phyloP scores from a whole-genome alignment of 208 protist genomes.

The Leishmania braziliensis region DNA sequence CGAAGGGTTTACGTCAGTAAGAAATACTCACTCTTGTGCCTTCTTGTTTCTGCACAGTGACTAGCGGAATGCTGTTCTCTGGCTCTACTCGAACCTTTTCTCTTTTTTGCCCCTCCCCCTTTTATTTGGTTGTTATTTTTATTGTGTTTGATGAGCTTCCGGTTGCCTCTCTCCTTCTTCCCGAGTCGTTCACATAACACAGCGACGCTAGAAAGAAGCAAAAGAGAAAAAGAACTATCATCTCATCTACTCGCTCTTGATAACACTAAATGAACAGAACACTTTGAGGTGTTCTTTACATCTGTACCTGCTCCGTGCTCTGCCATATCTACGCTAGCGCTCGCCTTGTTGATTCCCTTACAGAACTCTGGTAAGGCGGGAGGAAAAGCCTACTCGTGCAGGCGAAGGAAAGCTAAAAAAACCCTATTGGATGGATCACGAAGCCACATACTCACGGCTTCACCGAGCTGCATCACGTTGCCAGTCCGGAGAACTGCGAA shows the following conservation, averaged over 20 bases:
- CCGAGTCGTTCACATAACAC: not conserved
- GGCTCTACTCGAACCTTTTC: slow-evolving; percentile 2
- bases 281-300: slow-evolving; percentile 1
- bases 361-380: not conserved
- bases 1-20: not conserved
- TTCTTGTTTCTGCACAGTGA: not conserved
- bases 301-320: not conserved
- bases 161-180: not conserved
- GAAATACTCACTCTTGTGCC: not conserved
- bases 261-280: not conserved
- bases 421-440: not conserved
- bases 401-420: not conserved
- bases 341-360: not conserved
- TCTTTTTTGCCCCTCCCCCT: not conserved
- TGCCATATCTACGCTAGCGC: not conserved
- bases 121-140: not conserved
- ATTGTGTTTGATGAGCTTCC: not conserved
- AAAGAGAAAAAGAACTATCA: not conserved
- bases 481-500: not conserved
- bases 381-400: not conserved
- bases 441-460: slow-evolving; percentile 4
- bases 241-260: slow-evolving; percentile 4
- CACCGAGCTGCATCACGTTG: not conserved
- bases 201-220: not conserved
- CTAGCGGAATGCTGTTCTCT: not conserved